Base-by-base conservation (phyloP, 163 green algal species). In the Scenedesmus sp. region DNA sequence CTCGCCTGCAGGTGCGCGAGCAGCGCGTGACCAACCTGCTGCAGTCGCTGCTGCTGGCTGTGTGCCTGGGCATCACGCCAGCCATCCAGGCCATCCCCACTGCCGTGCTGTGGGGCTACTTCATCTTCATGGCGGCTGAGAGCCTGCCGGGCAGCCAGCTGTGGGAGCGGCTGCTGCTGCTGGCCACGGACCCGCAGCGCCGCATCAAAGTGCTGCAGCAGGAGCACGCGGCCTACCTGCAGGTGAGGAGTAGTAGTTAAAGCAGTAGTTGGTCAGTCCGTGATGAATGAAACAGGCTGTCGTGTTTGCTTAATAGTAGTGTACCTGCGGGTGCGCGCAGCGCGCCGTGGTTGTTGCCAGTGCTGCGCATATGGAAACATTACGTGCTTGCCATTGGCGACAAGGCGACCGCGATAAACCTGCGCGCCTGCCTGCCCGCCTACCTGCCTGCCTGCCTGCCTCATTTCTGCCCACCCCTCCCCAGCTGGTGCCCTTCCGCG, bases 101-200 rank as follows among this genome's bases (percentile, higher is more conserved):
- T 84, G 94, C 94, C 1, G 96, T 97, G 16, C 91, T 98, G 34
- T 98, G 96, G 95, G 94, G 96, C 90, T 98, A 98, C 92, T 99
- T 99, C 95, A 93, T 95, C 1, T 98, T 96, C 95, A 98, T 99
- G 97, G 96, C 95, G 9, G 52, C 97, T 2, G 96, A 97, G 82
- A 95, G 85, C 15, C 93, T 99, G 54, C 92, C 94, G 52, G 97
- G 96, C 64, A 97, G 92, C 89, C 95, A 98, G 92, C 94, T 99
- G 26, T 98, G 94, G 93, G 96, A 98, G 86, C 94, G 97, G 4
- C 87, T 96, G 55, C 93, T 97, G 76, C 94, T 98, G 86, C n/a
- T 98, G 26, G 26, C 94, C 56, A 98, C 96, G 56, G 97, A 99
- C 94, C 94, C 94, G 0, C 89, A 92, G 26, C 87, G 90, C 66